These are phyloP conservation scores for Agroathelia rolfsii DNA, from an alignment of 1,284 basidiomycete species.

Conservation along the genomic window DNA sequence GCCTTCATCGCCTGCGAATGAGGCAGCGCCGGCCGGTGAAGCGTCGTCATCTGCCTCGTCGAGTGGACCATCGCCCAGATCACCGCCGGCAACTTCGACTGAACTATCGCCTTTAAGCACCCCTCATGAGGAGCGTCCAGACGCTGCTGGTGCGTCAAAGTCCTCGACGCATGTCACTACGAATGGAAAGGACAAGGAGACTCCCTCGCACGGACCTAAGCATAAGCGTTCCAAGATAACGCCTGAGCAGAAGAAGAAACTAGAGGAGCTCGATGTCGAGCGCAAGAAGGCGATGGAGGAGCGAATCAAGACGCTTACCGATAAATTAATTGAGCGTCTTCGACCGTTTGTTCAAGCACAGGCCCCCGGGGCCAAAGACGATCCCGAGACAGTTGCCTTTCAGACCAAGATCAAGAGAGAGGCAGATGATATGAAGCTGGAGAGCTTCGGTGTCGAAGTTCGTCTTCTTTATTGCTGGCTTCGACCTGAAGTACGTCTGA, in stretches of 20 bases:
- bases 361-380: constrained; percentile 77
- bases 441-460: constrained; percentile 97
- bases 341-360: constrained; percentile 86
- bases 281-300: constrained; percentile 72
- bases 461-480: constrained; percentile 16
- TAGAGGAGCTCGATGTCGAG: constrained; percentile 73
- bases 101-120: constrained; percentile 14
- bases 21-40: too few species aligned
- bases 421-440: constrained; percentile 93
- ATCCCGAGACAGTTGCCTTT: constrained; percentile 75
- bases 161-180: too few species aligned
- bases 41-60: constrained; percentile 6
- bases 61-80: constrained; percentile 6
- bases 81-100: constrained; percentile 5
- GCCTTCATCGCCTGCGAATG: too few species aligned
- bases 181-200: constrained; percentile 27
- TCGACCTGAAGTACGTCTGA: constrained; percentile 3
- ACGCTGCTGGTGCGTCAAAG: too few species aligned
- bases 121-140: too few species aligned
- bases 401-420: constrained; percentile 75
- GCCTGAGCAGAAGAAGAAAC: constrained; percentile 77
- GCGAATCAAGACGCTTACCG: constrained; percentile 61
- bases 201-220: constrained; percentile 17
- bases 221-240: constrained; percentile 56
- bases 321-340: constrained; percentile 76